These are phyloP conservation scores for Nemania diffusa DNA, from an alignment of 2,329 filamentous ascomycete species.

Conservation along the genomic window DNA sequence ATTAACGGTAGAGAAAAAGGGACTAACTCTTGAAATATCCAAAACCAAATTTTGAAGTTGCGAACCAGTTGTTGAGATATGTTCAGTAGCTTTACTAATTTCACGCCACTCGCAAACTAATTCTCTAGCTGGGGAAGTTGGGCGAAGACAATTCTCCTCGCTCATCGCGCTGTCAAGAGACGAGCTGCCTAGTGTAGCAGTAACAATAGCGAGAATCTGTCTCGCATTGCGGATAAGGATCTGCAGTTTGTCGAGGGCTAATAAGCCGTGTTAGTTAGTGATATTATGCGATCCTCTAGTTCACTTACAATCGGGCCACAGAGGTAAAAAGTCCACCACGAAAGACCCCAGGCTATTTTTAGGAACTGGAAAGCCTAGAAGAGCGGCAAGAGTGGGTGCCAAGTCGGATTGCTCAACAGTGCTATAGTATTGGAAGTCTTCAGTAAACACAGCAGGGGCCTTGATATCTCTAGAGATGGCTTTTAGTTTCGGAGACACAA, in stretches of 20 bases:
- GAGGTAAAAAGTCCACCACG: slow-evolving; percentile 78
- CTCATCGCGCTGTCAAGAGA: slow-evolving; percentile 52
- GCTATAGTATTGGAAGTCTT: slow-evolving; percentile 85
- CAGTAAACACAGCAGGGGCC: slow-evolving; percentile 67
- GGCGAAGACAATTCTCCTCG: slow-evolving; percentile 47
- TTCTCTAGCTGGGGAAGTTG: slow-evolving; percentile 61
- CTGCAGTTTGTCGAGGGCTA: slow-evolving; percentile 60
- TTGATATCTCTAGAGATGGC: slow-evolving; percentile 57
- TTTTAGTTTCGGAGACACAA: slow-evolving; percentile 85
- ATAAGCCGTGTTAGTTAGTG: slow-evolving; percentile 32
- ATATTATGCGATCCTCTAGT: neutral
- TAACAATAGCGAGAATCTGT: slow-evolving; percentile 82
- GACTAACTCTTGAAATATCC: slow-evolving; percentile 56
- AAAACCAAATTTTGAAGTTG: slow-evolving; percentile 51
- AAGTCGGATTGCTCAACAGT: slow-evolving; percentile 94
- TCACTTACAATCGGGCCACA: slow-evolving; percentile 74
- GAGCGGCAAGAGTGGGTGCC: slow-evolving; percentile 84
- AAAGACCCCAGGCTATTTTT: slow-evolving; percentile 91
- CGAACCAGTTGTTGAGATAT: slow-evolving; percentile 1
- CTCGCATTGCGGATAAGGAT: slow-evolving; percentile 81
- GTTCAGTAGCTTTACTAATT: slow-evolving; percentile 45
- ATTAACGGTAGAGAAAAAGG: neutral
- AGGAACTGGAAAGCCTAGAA: slow-evolving; percentile 88
- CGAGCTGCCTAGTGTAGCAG: slow-evolving; percentile 72
- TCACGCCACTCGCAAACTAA: slow-evolving; percentile 77